Percentiles rank a stretch among this genome's conserved stretches.
Evolutionary conservation across 768 basidiomycete species (phyloP).

Genomic region (Gloeostereum incarnatum): DNA sequence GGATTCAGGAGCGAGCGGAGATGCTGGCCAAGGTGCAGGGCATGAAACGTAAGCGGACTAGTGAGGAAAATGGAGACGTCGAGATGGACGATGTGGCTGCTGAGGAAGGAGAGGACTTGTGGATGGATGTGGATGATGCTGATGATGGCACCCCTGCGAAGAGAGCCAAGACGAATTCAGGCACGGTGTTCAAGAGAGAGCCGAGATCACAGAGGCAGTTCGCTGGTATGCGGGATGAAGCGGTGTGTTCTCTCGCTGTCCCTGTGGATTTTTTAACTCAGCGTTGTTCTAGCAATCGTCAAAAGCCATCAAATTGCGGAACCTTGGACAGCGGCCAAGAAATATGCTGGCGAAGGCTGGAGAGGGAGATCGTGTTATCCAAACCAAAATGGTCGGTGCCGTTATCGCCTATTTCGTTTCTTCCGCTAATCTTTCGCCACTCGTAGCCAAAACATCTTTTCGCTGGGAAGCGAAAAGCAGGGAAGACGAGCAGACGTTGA

Average conservation of each 20-base stretch:
- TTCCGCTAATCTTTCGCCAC: conserved; percentile 3
- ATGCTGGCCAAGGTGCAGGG: conserved; percentile 67
- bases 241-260: conserved; percentile 31
- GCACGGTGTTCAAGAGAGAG: conserved; percentile 40
- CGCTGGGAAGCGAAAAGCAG: conserved; percentile 75
- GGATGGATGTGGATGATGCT: conserved; percentile 40
- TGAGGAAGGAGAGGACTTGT: conserved; percentile 35
- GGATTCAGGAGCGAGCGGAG: conserved; percentile 82
- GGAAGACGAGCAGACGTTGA: conserved; percentile 76
- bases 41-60: conserved; percentile 62
- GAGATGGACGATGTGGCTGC: conserved; percentile 47
- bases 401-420: conserved; percentile 1
- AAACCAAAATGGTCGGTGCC: conserved; percentile 68
- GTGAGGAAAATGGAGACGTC: conserved; percentile 44
- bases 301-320: conserved; percentile 74
- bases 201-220: conserved; percentile 69
- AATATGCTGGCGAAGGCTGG: conserved; percentile 88
- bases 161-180: conserved; percentile 52
- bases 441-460: conserved; percentile 79
- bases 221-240: conserved; percentile 71
- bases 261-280: conserved; percentile 6
- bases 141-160: conserved; percentile 47
- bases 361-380: conserved; percentile 80
- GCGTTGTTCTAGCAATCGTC: conserved; percentile 54
- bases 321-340: conserved; percentile 78